Base-by-base conservation (phyloP, 768 basidiomycete genomes). In the Phanerodontia chrysosporium region DNA sequence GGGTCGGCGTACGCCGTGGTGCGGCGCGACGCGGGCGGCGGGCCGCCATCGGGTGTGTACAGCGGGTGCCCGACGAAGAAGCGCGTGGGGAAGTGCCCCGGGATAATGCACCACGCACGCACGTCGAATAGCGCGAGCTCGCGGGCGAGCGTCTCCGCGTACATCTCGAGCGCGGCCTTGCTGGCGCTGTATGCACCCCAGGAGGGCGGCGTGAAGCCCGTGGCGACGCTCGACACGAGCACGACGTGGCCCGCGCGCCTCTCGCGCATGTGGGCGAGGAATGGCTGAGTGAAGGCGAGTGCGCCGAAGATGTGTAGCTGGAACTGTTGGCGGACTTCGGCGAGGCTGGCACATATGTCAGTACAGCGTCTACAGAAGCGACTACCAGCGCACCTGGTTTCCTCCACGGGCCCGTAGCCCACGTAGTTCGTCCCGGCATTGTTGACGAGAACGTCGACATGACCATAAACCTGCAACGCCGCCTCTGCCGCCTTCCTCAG, bases 61-160 rank as follows among this genome's bases (percentile, higher is more conserved):
- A n/a, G 9, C 21, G 59, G 45, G 39, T 60, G 45, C 18, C 30
- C 18, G 28, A 45, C 25, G 35, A 68, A 42, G 62, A 68, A 61
- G 56, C 65, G 64, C 12, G 69, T 71, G n/a, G 64, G 68, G 57
- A 73, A 72, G 57, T 62, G 66, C 4, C 72, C 72, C 2, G 70
- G 71, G 52, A 60, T 57, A 45, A 73, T 58, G 44, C 64, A 57
- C 25, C 65, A 46, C 21, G 64, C 68, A 14, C 65, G 65, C 45
- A 72, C 66, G 51, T 62, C 63, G 49, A 67, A 69, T n/a, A 65
- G 65, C 22, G 62, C 65, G 29, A 72, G 53, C 58, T 73, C 72
- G n/a, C 35, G 56, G 13, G 49, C 57, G 35, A 71, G 64, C 1
- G 65, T 58, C 46, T 69, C 71, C 16, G 70, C 62, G 46, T 64